Evolutionary conservation across 768 basidiomycete species (phyloP).

Genomic region (Epithele typhae): DNA sequence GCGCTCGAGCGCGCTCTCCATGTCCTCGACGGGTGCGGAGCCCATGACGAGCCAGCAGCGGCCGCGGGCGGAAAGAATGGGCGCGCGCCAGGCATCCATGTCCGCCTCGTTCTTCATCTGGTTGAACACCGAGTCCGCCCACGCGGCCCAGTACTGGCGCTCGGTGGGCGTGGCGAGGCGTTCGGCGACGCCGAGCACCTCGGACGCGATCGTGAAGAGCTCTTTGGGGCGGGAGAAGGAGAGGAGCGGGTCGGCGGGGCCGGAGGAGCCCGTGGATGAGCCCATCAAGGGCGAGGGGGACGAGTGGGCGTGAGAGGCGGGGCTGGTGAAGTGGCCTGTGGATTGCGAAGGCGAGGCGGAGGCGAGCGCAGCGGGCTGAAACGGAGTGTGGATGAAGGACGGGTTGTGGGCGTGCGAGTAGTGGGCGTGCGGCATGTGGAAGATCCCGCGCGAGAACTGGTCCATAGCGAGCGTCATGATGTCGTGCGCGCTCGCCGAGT

Average conservation of each 20-base stretch:
- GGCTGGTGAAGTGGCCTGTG: conserved; percentile 6
- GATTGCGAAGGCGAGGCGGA: conserved; percentile 5
- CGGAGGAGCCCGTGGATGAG: conserved; percentile 4
- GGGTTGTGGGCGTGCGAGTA: conserved; percentile 22
- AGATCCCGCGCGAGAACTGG: conserved; percentile 64
- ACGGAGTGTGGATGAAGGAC: conserved; percentile 11
- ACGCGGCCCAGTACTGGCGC: conserved; percentile 52
- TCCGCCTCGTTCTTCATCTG: conserved; percentile 64
- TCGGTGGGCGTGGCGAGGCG: conserved; percentile 42
- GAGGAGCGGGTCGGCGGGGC: not conserved
- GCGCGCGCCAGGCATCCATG: conserved; percentile 44
- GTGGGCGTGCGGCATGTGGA: conserved; percentile 61
- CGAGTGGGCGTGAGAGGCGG: conserved; percentile 1
- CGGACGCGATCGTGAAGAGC: conserved; percentile 58
- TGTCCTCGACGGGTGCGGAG: conserved; percentile 47
- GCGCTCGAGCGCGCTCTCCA: conserved; percentile 49
- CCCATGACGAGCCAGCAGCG: conserved; percentile 55
- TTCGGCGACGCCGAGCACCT: conserved; percentile 57
- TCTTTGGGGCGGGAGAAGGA: conserved; percentile 53
- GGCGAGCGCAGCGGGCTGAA: conserved; percentile 5
- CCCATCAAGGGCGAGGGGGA: too few species aligned
- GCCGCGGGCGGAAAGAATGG: conserved; percentile 44
- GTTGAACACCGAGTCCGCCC: conserved; percentile 56
- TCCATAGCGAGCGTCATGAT: conserved; percentile 61
- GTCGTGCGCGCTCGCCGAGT: conserved; percentile 40